Percentiles rank a stretch among this genome's conserved stretches.
phyloP scores from a whole-genome alignment of 2,329 filamentous ascomycete species.

The Colletotrichum theobromicola region DNA sequence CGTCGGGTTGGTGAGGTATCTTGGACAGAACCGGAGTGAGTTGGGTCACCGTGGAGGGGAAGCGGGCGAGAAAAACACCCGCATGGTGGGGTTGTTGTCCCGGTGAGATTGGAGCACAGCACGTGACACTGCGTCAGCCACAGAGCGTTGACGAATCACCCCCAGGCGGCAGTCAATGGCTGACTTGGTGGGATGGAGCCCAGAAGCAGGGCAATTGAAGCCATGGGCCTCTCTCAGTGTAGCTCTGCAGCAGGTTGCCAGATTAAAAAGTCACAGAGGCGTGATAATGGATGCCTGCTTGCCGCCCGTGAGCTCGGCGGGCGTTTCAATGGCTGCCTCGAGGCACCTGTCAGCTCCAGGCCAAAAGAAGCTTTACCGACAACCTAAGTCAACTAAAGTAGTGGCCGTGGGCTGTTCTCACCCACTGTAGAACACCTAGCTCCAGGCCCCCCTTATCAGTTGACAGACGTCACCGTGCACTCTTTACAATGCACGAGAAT shows the following conservation, averaged over 20 bases:
- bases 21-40: constrained; percentile 22
- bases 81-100: constrained; percentile 26
- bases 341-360: background rate
- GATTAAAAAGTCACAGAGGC: background rate
- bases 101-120: constrained; percentile 20
- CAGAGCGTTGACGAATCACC: constrained; percentile 22
- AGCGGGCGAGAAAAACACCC: constrained; percentile 26
- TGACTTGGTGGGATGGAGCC: background rate
- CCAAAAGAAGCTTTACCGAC: background rate
- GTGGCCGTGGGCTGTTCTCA: background rate
- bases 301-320: background rate
- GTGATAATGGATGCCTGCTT: background rate
- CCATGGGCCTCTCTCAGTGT: background rate
- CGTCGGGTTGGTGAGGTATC: constrained; percentile 21
- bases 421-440: background rate
- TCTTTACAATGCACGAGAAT: background rate
- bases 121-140: constrained; percentile 24
- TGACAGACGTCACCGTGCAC: constrained; percentile 3
- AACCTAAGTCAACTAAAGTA: constrained; percentile 4
- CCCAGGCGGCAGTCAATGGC: constrained; percentile 6
- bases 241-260: background rate
- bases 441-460: background rate
- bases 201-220: background rate
- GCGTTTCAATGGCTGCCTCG: background rate
- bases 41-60: constrained; percentile 23